phyloP scores from a whole-genome alignment of 148 eudicot species.

The Rhododendron ovatum region DNA sequence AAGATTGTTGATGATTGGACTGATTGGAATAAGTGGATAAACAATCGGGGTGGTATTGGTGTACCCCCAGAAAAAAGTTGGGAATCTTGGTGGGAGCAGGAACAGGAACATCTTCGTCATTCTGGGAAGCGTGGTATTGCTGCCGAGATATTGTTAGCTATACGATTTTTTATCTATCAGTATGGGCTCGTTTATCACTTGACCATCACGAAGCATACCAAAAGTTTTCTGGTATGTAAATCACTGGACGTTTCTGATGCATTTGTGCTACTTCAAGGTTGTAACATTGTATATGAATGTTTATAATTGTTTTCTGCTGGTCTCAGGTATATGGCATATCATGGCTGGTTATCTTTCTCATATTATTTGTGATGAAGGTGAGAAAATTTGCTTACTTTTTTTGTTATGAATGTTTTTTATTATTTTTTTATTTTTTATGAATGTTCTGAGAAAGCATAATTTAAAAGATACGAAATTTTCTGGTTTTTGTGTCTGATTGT shows the following conservation, averaged over 20 bases:
- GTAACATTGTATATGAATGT: not conserved
- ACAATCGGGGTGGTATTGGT: constrained; percentile 90
- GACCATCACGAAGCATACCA: constrained; percentile 43
- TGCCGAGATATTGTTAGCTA: constrained; percentile 65
- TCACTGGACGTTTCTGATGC: not conserved
- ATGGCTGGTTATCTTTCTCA: constrained; percentile 79
- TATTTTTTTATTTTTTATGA: no score
- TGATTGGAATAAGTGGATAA: constrained; percentile 98
- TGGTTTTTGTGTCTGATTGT: constrained; percentile 36
- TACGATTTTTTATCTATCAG: constrained; percentile 87
- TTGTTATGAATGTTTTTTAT: not conserved
- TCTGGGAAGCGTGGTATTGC: constrained; percentile 79
- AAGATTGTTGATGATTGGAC: constrained; percentile 99
- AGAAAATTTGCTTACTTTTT: not conserved
- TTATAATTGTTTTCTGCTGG: not conserved
- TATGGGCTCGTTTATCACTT: constrained; percentile 97
- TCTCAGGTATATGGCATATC: constrained; percentile 93
- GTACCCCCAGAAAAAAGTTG: constrained; percentile 94
- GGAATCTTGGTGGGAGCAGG: constrained; percentile 99
- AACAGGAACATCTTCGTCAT: constrained; percentile 92
- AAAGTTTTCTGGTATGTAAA: constrained; percentile 65
- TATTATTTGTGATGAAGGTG: constrained; percentile 91
- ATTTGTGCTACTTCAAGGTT: not conserved
- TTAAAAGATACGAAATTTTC: not conserved
- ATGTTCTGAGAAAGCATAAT: not conserved